Percentiles rank a stretch among this genome's conserved stretches.
Conservation (phyloP, 371 early-diverging fungal species). For the Circinella umbellata region DNA sequence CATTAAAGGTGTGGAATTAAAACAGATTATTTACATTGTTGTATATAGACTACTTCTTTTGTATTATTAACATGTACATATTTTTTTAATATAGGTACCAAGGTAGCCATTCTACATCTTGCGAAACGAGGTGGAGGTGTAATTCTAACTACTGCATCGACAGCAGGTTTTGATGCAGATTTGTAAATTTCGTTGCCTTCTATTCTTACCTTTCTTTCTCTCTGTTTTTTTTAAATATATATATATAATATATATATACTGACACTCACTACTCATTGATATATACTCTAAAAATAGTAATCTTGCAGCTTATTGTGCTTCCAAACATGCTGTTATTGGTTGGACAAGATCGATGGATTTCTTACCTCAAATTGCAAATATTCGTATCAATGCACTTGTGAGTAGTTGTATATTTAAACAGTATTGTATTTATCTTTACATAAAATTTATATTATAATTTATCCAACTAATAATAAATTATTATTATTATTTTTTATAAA, state of each 20-base stretch:
- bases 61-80: too few relatives aligned
- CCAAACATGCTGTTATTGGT: conserved; percentile 34
- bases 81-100: conserved; percentile 32
- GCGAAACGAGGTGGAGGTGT: conserved; percentile 48
- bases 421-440: too few relatives aligned
- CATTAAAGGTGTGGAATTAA: conserved; percentile 40
- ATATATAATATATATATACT: background rate
- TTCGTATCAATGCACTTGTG: conserved; percentile 39
- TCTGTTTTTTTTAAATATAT: background rate
- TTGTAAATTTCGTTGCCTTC: background rate
- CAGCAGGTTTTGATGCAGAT: conserved; percentile 8
- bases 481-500: background rate
- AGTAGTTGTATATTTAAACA: too few relatives aligned
- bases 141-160: conserved; percentile 51
- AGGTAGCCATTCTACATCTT: conserved; percentile 45
- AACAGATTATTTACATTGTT: too few relatives aligned
- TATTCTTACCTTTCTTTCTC: background rate
- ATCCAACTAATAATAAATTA: too few relatives aligned
- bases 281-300: background rate
- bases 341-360: conserved; percentile 24
- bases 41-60: too few relatives aligned
- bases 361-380: conserved; percentile 35
- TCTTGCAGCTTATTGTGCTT: conserved; percentile 17
- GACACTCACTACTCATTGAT: too few relatives aligned
- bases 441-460: too few relatives aligned